Base-by-base conservation (phyloP, 345 rosid species). In the Cardiospermum halicacabum region DNA sequence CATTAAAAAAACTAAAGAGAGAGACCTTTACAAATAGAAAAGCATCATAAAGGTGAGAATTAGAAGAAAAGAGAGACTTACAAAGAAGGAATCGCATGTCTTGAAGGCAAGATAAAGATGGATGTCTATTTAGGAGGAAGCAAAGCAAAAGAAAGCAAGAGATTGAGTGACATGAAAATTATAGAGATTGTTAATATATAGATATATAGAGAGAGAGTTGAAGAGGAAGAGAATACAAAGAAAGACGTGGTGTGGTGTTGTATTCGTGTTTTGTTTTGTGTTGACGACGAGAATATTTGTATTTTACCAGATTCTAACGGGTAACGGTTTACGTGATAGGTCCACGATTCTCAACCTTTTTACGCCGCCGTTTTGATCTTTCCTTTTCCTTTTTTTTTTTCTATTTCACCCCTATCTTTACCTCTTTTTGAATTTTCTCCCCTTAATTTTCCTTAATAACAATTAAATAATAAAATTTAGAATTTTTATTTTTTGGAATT, bases 71-170 rank as follows among this genome's bases (percentile, higher is more conserved):
- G 39, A 64, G 79, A 88, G 76, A 81, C 92, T 91, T 86, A 62
- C 82, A 82, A 76, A 81, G 70, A 80, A 81, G 77, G 89, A 73
- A 72, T 84, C 74, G 80, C 56, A 68, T 74, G 62, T 71, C 81
- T 80, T 78, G 50, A 86, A 85, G 85, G 77, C 68, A 83, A 79
- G 81, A 74, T 60, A 74, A 69, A 72, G 70, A 73, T 51, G 28
- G 43, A 68, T 39, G 61, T 54, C 32, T 57, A 53, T 66, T 72
- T 50, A 60, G 26, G 43, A 72, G 30, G 68, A 78, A 81, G 86
- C n/a, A n/a, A n/a, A n/a, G n/a, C n/a, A n/a, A n/a, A n/a, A n/a
- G n/a, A n/a, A n/a, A n/a, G n/a, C 82, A 78, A 80, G 83, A 68
- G 85, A 81, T 81, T 62, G 80, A 83, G 78, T 71, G 68, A 64